These are phyloP conservation scores for Fusarium foetens DNA, from an alignment of 2,329 filamentous ascomycete genomes.

Conservation along the genomic window DNA sequence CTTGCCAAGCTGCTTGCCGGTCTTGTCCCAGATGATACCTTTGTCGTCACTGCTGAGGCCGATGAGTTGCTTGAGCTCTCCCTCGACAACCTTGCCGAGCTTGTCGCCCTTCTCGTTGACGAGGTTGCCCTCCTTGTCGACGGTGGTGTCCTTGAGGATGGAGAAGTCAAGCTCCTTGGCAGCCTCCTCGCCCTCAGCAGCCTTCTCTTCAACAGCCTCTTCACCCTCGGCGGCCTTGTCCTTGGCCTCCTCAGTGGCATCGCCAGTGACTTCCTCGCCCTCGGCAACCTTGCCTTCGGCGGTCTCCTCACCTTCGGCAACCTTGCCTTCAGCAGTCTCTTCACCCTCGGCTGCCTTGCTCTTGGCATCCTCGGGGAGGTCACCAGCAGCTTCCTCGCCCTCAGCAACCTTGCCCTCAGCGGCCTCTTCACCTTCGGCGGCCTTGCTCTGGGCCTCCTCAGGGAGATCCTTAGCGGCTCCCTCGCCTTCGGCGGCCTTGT, in stretches of 20 bases:
- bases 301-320: background rate
- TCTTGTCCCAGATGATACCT: constrained; percentile 71
- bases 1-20: constrained; percentile 71
- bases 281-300: background rate
- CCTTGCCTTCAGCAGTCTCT: background rate
- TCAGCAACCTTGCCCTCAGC: background rate
- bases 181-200: constrained; percentile 22
- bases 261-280: background rate
- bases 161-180: constrained; percentile 33
- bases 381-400: background rate
- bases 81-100: constrained; percentile 71
- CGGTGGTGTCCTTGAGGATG: constrained; percentile 34
- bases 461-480: background rate
- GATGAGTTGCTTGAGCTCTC: constrained; percentile 70
- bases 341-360: no score
- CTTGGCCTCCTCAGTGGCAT: background rate
- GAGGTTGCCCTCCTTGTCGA: constrained; percentile 66
- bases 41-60: constrained; percentile 75
- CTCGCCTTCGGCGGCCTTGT: constrained; percentile 31
- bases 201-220: background rate
- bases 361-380: no score
- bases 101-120: constrained; percentile 63
- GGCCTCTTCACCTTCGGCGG: background rate
- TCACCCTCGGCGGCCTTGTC: background rate
- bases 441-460: background rate